Conservation (phyloP, 805 yeast species). For the Geotrichum ghanense region DNA sequence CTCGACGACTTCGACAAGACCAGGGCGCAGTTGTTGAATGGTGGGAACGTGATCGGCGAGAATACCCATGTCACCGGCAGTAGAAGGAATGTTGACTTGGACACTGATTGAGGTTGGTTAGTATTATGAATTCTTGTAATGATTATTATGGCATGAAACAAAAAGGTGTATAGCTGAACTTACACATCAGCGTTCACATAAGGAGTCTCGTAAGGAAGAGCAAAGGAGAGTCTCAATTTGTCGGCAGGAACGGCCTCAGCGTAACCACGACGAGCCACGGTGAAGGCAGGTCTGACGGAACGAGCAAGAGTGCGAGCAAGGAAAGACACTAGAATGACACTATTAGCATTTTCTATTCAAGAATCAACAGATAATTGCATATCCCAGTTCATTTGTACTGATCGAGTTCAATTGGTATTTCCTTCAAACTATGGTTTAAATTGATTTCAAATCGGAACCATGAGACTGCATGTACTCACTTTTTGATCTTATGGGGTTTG, state of each 20-base stretch:
- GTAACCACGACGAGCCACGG: constrained; percentile 48
- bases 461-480: too few species aligned
- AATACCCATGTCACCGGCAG: constrained; percentile 93
- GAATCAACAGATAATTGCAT: too few species aligned
- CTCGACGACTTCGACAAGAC: constrained; percentile 85
- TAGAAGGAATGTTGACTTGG: constrained; percentile 93
- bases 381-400: too few species aligned
- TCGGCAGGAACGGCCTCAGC: constrained; percentile 75
- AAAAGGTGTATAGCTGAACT: constrained; percentile 7
- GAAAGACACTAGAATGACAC: constrained; percentile 8
- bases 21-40: constrained; percentile 93
- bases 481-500: too few species aligned
- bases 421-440: too few species aligned
- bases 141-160: too few species aligned
- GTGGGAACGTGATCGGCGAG: constrained; percentile 96
- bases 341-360: background rate
- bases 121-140: too few species aligned
- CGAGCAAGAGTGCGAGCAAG: constrained; percentile 12
- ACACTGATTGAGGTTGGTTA: constrained; percentile 25
- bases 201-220: constrained; percentile 66
- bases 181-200: constrained; percentile 26
- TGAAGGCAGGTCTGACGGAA: constrained; percentile 6
- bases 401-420: too few species aligned
- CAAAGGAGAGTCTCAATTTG: constrained; percentile 75
- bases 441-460: too few species aligned